Evolutionary conservation across 2,329 filamentous ascomycete genomes (phyloP).

Genomic region (Ascochyta viciae-villosae): DNA sequence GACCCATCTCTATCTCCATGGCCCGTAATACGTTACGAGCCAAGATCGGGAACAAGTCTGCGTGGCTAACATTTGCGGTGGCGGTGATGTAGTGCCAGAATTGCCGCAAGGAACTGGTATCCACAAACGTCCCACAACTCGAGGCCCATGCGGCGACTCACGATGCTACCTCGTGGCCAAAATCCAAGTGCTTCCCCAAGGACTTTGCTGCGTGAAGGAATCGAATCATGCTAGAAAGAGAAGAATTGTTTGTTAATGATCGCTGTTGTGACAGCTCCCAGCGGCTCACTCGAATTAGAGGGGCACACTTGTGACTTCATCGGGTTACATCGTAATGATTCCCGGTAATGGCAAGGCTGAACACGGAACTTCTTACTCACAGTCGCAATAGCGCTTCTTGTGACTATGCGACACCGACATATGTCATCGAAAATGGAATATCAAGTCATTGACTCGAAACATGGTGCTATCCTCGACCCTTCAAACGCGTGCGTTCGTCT

Average conservation of each 20-base stretch:
- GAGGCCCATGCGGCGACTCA: constrained; percentile 63
- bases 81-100: constrained; percentile 54
- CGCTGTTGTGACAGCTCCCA: background rate
- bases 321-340: too few relatives aligned
- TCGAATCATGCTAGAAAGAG: background rate
- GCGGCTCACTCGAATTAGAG: background rate
- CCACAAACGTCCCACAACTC: constrained; percentile 60
- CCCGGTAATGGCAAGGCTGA: too few relatives aligned
- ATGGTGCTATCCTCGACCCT: too few relatives aligned
- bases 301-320: too few relatives aligned
- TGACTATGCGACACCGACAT: too few relatives aligned
- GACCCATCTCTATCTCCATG: background rate
- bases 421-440: too few relatives aligned
- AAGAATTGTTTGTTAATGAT: background rate
- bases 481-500: too few relatives aligned
- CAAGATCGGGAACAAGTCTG: background rate
- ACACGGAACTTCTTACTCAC: too few relatives aligned
- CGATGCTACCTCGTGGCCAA: constrained; percentile 58
- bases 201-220: constrained; percentile 43
- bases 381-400: too few relatives aligned
- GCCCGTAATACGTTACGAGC: background rate
- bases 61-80: constrained; percentile 12
- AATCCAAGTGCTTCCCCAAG: constrained; percentile 66
- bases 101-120: constrained; percentile 61
- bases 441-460: too few relatives aligned